Base-by-base conservation (phyloP, 306 rosid species). In the Quercus glauca region DNA sequence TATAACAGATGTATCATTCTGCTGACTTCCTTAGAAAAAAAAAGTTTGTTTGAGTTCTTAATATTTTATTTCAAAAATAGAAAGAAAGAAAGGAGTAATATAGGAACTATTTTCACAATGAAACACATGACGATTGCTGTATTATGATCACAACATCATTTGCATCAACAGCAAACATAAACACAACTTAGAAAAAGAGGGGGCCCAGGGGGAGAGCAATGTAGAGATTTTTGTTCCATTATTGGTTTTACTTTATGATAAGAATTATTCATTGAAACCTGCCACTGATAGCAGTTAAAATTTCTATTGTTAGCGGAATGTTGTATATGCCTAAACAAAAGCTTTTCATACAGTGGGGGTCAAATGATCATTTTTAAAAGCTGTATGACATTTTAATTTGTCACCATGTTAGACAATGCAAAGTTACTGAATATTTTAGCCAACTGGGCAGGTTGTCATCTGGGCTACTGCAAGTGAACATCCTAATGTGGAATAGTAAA, bases 391-490 rank as follows among this genome's bases (percentile, higher is more conserved):
- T 35, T 67, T 67, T 33, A 67, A 31, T 7, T 8, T 35, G 72
- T n/a, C 51, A 35, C 26, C 10, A 59, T 4, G 23, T 35, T 9
- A 25, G 3, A 10, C 71, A 1, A 21, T 67, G 52, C 17, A 33
- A 35, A 8, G 21, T 64, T 64, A 2, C 72, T 35, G 51, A 35
- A 1, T 28, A 19, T 37, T 6, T 35, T 17, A 18, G 52, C 72
- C 13, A 31, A 17, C 14, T 68, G 53, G 72, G 53, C 20, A 35
- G 72, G 72, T 67, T 68, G 71, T 68, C 72, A 68, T 35, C 72
- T 68, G 52, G 17, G 28, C 35, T 14, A 35, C 5, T 35, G 52
- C 52, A 19, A 23, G 53, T 37, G 13, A 67, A 67, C 20, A 3
- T n/a, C 15, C 41, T 9, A 8, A 8, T 68, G 51, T n/a, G 72